Base-by-base conservation (phyloP, 176 grass and related monocot genomes). In the Oropetium thomaeum region DNA sequence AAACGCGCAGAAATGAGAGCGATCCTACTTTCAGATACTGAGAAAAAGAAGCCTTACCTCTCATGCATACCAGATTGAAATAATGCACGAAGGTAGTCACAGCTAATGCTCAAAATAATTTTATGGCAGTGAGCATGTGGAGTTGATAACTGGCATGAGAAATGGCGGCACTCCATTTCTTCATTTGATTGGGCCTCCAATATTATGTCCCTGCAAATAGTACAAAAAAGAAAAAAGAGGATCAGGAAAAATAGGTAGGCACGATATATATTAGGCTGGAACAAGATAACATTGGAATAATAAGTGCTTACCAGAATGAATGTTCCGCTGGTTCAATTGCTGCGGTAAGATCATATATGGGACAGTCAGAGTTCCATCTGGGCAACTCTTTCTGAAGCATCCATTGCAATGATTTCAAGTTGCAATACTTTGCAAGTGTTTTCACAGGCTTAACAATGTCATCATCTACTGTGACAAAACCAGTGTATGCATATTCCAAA, bases 1-100 rank as follows among this genome's bases (percentile, higher is more conserved):
- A 69, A 67, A 29, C 19, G 43, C 20, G 14, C 37, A 9, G 8
- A 38, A 58, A 60, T 13, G 11, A 40, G 26, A 23, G 20, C 51
- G 22, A 4, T 40, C 40, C 20, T 77, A 8, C 8, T 68, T 77
- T 39, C 4, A 73, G 31, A 25, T 76, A 31, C n/a, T 4, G 17
- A 58, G 62, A 65, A 61, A 20, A 5, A 58, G 67, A 85, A 65
- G 67, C 12, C 40, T 78, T 52, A 97, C 94, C 94, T 97, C 58
- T 97, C 94, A 13, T 97, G 84, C 95, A 93, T 97, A 49, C 95
- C 90, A 16, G 95, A 93, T 1, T 49, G 77, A 81, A 97, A 97
- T 8, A 97, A 81, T 34, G 90, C 90, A 19, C 83, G 81, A 30
- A 97, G 48, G 45, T 97, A 97, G 83, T 92, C 90, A 8, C 90